Base-by-base conservation (phyloP, 2,329 filamentous ascomycete genomes). In the Phaeosphaeria sp. region DNA sequence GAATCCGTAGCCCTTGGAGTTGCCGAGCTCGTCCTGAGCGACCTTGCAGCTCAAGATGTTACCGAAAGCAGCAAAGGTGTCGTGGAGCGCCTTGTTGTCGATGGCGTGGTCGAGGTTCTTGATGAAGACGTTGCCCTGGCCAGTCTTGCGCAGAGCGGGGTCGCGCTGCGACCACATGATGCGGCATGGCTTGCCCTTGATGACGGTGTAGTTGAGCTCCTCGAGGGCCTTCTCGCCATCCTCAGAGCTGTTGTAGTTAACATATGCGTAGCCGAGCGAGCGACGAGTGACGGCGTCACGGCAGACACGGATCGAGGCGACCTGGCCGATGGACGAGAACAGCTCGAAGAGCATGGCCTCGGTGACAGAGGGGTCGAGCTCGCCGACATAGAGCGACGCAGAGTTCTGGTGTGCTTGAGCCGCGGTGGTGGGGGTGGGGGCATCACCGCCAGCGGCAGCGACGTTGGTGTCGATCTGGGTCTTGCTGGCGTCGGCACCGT, bases 131-230 rank as follows among this genome's bases (percentile, higher is more conserved):
- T 99, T 99, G 80, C 95, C 95, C 83, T 97, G 93, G 68, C 95
- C 95, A 71, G 93, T 99, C 90, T 99, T 99, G 85, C 95, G 95
- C 74, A 99, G 89, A 79, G 94, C 94, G 68, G 95, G 95, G 82
- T 99, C 95, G 80, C 95, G 95, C 87, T 99, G 95, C 67, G 95
- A 99, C 95, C 95, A 99, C 95, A 99, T 99, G 84, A 99, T 99
- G 77, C 95, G 94, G 91, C 95, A 99, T 60, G 95, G 94, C 78
- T 91, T 93, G 74, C 93, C 93, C 88, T 98, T 98, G 86, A 99
- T 98, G 74, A 97, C 85, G 65, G 95, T 99, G 86, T 99, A 99
- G 89, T 99, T 99, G 73, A 99, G 88, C 83, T 99, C 95, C 84
- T 99, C 95, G 61, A 99, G 89, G 74, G 95, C 95, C 83, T 96